phyloP scores from a whole-genome alignment of 768 basidiomycete species.

The Lactarius sp. region DNA sequence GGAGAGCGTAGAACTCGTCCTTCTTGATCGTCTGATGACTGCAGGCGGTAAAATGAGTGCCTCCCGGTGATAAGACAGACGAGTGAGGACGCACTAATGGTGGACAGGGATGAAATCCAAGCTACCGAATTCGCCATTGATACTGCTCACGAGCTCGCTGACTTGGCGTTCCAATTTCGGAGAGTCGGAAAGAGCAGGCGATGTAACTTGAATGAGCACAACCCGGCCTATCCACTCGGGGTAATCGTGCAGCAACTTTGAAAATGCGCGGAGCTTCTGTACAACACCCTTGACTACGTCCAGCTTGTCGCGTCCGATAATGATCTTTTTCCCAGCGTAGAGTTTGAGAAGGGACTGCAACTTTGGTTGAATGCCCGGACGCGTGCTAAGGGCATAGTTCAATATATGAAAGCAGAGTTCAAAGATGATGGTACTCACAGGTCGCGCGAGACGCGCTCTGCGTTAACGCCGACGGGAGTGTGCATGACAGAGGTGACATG shows the following conservation, averaged over 20 bases:
- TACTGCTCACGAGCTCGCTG: slow-evolving; percentile 88
- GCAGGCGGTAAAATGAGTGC: neutral
- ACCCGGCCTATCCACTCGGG: slow-evolving; percentile 94
- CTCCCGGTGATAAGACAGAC: neutral
- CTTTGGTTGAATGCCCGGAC: slow-evolving; percentile 86
- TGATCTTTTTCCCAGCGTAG: slow-evolving; percentile 97
- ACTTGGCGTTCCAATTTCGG: slow-evolving; percentile 92
- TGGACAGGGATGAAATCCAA: slow-evolving; percentile 96
- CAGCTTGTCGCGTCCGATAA: slow-evolving; percentile 94
- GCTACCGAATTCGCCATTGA: slow-evolving; percentile 93
- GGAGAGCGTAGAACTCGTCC: slow-evolving; percentile 95
- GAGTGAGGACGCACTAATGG: slow-evolving; percentile 72
- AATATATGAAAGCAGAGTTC: neutral
- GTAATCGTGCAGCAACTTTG: slow-evolving; percentile 88
- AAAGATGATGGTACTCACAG: slow-evolving; percentile 39
- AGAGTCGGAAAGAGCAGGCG: slow-evolving; percentile 86
- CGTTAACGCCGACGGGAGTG: slow-evolving; percentile 95
- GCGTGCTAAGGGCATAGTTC: slow-evolving; percentile 39
- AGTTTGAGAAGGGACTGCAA: slow-evolving; percentile 74
- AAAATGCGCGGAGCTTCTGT: slow-evolving; percentile 96
- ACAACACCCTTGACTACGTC: slow-evolving; percentile 98
- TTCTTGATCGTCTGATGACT: slow-evolving; percentile 97
- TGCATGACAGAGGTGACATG: slow-evolving; percentile 78
- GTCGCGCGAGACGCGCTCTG: slow-evolving; percentile 80
- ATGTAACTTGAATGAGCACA: slow-evolving; percentile 87